phyloP scores from a whole-genome alignment of 495 filamentous ascomycete species.

The Ascodesmis nigricans region DNA sequence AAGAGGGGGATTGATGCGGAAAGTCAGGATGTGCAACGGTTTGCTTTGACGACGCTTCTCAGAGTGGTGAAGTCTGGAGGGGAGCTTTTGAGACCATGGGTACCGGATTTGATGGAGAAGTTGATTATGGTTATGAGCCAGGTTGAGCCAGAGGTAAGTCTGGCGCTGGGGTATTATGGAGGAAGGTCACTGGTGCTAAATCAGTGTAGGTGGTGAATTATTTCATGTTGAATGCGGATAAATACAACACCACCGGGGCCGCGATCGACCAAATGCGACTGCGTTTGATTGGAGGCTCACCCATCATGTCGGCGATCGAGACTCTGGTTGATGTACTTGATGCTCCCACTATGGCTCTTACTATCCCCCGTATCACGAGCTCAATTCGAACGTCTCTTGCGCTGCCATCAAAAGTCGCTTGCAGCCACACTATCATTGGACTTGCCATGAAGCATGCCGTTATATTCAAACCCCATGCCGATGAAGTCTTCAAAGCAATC shows the following conservation, averaged over 20 bases:
- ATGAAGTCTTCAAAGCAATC: slow-evolving; percentile 52
- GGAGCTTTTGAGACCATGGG: slow-evolving; percentile 49
- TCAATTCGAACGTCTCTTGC: slow-evolving; percentile 70
- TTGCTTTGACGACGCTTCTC: slow-evolving; percentile 38
- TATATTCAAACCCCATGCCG: slow-evolving; percentile 53
- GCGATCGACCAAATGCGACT: slow-evolving; percentile 68
- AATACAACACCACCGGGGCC: slow-evolving; percentile 64
- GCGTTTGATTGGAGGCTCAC: slow-evolving; percentile 57
- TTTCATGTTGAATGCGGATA: slow-evolving; percentile 66
- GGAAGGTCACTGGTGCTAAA: too few relatives aligned
- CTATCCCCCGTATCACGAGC: slow-evolving; percentile 48
- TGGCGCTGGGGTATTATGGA: too few relatives aligned
- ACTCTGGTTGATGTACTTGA: slow-evolving; percentile 73
- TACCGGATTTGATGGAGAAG: slow-evolving; percentile 59
- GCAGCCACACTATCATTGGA: slow-evolving; percentile 54
- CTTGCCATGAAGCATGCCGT: slow-evolving; percentile 55
- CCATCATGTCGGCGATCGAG: slow-evolving; percentile 84
- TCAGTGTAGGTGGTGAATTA: slow-evolving; percentile 60
- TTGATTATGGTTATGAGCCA: slow-evolving; percentile 62
- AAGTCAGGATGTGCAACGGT: slow-evolving; percentile 58
- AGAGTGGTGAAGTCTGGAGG: slow-evolving; percentile 75
- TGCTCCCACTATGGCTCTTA: slow-evolving; percentile 43
- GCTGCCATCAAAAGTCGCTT: slow-evolving; percentile 81
- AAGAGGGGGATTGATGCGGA: slow-evolving; percentile 67
- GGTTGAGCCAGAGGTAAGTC: slow-evolving; percentile 45